These are phyloP conservation scores for Taphrina confusa DNA, from an alignment of 1,139 yeast species.

Conservation along the genomic window DNA sequence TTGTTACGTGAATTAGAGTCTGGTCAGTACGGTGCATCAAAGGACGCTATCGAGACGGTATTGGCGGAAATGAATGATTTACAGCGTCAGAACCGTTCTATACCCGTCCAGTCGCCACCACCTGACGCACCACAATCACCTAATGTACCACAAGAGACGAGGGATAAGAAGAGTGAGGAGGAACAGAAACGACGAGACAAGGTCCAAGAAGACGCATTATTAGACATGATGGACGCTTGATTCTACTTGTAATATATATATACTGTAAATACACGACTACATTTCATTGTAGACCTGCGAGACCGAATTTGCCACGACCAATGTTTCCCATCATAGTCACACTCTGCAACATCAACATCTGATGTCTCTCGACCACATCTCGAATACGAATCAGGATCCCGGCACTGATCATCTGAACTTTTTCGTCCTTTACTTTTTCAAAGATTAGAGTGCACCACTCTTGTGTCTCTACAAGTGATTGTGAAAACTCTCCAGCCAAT, in stretches of 20 bases:
- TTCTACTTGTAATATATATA: neutral
- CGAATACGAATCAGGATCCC: constrained; percentile 19
- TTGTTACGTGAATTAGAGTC: neutral
- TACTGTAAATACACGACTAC: neutral
- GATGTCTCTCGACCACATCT: constrained; percentile 17
- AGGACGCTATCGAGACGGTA: too few species aligned
- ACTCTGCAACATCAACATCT: constrained; percentile 23
- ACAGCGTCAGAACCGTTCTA: too few species aligned
- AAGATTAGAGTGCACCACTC: constrained; percentile 13
- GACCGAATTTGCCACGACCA: constrained; percentile 15
- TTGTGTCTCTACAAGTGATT: constrained; percentile 16
- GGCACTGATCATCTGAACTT: constrained; percentile 1
- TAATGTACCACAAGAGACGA: too few species aligned
- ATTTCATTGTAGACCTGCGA: constrained; percentile 5
- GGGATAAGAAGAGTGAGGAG: neutral
- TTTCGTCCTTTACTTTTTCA: constrained; percentile 10
- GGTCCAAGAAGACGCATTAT: neutral
- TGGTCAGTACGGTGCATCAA: neutral
- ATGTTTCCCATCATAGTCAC: neutral
- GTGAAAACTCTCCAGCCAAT: constrained; percentile 1
- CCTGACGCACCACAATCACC: too few species aligned
- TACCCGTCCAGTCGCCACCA: too few species aligned
- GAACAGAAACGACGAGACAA: neutral
- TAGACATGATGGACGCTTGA: constrained; percentile 20
- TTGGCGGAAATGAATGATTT: too few species aligned